phyloP scores from a whole-genome alignment of 1,284 basidiomycete genomes.

The Coniferiporia weirii region DNA sequence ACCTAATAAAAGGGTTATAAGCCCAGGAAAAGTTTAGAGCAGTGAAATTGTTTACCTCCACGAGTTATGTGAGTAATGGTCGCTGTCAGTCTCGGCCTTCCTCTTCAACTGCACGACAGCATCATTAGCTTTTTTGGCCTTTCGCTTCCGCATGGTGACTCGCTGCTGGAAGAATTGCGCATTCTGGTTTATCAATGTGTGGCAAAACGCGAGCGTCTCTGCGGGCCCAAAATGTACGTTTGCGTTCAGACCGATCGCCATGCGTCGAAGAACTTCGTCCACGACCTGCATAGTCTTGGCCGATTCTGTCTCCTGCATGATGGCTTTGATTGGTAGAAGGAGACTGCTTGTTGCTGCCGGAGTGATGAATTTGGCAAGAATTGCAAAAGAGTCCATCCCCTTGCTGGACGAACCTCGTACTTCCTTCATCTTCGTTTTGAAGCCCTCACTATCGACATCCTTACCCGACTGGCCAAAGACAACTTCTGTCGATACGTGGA shows the following conservation, averaged over 20 bases:
- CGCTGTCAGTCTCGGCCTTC: constrained; percentile 46
- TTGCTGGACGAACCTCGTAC: constrained; percentile 76
- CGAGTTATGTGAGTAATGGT: constrained; percentile 83
- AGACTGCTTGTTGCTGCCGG: constrained; percentile 74
- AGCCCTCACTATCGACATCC: constrained; percentile 85
- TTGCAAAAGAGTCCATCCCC: constrained; percentile 80
- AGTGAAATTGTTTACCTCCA: constrained; percentile 48
- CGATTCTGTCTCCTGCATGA: constrained; percentile 85
- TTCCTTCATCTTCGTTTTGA: constrained; percentile 93
- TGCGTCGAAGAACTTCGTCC: constrained; percentile 84
- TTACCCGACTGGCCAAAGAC: constrained; percentile 93
- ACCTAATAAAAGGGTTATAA: constrained; percentile 44
- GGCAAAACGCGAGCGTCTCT: constrained; percentile 80
- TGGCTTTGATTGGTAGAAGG: constrained; percentile 75
- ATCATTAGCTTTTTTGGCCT: constrained; percentile 42
- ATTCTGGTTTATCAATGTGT: constrained; percentile 89
- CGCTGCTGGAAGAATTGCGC: constrained; percentile 69
- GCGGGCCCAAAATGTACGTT: constrained; percentile 70
- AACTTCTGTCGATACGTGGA: constrained; percentile 85
- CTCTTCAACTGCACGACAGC: constrained; percentile 79
- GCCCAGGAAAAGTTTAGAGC: constrained; percentile 1
- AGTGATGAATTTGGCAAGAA: constrained; percentile 74
- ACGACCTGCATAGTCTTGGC: constrained; percentile 80
- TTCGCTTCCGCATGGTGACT: constrained; percentile 31
- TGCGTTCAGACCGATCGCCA: constrained; percentile 81